Conservation (phyloP, 257 asterid species). For the Penstemon davidsonii region DNA sequence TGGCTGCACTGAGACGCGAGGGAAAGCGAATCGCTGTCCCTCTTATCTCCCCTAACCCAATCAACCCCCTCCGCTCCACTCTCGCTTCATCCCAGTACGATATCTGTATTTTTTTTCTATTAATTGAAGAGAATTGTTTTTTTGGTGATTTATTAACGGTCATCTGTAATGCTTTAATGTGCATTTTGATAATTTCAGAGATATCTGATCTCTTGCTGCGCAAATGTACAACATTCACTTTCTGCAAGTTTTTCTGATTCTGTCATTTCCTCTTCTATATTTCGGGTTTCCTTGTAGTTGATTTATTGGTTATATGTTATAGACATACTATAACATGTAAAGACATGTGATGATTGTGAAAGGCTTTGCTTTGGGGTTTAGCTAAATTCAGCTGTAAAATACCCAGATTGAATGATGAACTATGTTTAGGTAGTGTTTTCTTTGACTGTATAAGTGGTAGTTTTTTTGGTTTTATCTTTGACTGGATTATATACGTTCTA, state of each 20-base stretch:
- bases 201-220: background rate
- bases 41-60: conserved; percentile 54
- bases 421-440: background rate
- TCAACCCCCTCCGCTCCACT: conserved; percentile 62
- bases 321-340: background rate
- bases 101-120: background rate
- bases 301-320: too few species aligned
- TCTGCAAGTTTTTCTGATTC: background rate
- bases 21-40: conserved; percentile 88
- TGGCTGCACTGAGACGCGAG: conserved; percentile 88
- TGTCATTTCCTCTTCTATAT: background rate
- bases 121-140: background rate
- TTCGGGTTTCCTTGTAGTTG: too few species aligned
- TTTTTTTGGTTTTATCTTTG: too few species aligned
- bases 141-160: background rate
- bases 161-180: background rate
- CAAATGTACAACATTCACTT: background rate
- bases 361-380: background rate
- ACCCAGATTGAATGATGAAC: background rate
- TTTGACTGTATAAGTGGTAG: too few species aligned
- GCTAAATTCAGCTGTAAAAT: background rate
- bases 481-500: too few species aligned
- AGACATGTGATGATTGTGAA: background rate
- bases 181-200: background rate
- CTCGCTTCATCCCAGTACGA: conserved; percentile 58